These are phyloP conservation scores for Angomonas ambiguus DNA, from an alignment of 208 protist genomes.

Conservation along the genomic window DNA sequence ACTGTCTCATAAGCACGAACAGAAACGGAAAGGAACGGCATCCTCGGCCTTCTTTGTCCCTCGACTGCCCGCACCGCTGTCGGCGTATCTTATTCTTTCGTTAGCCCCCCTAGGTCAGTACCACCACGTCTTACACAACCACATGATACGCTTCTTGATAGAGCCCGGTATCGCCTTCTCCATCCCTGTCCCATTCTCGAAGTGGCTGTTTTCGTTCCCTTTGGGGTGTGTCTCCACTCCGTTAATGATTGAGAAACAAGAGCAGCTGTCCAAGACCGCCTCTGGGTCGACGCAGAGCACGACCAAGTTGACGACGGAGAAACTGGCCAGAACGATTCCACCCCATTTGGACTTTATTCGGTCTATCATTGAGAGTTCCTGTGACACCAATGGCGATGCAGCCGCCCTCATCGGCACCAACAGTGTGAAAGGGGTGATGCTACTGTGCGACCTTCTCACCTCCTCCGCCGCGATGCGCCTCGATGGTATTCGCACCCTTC, in stretches of 20 bases:
- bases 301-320: slow-evolving; percentile 27
- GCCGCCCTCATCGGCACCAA: slow-evolving; percentile 54
- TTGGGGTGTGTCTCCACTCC: slow-evolving; percentile 58
- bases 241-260: slow-evolving; percentile 77
- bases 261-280: slow-evolving; percentile 20
- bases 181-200: slow-evolving; percentile 52
- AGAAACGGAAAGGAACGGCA: not conserved
- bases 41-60: slow-evolving; percentile 22
- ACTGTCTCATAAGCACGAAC: slow-evolving; percentile 23
- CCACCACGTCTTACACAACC: slow-evolving; percentile 64
- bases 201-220: slow-evolving; percentile 57
- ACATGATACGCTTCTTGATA: slow-evolving; percentile 64
- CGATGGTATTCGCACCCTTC: slow-evolving; percentile 34
- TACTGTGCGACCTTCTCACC: slow-evolving; percentile 60
- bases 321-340: slow-evolving; percentile 48
- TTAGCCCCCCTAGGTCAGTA: slow-evolving; percentile 43
- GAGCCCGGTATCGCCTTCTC: slow-evolving; percentile 41
- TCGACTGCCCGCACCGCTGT: slow-evolving; percentile 66
- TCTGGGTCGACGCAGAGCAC: slow-evolving; percentile 6
- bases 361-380: slow-evolving; percentile 42
- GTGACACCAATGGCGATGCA: slow-evolving; percentile 65
- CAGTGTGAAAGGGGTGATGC: slow-evolving; percentile 46
- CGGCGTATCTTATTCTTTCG: slow-evolving; percentile 56
- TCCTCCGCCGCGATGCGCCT: slow-evolving; percentile 48
- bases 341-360: slow-evolving; percentile 68